A percentile compares a stretch with the other conserved stretches of the same genome.
phyloP scores from a whole-genome alignment of 78 protist genomes.

The Dictyostelium purpureum region DNA sequence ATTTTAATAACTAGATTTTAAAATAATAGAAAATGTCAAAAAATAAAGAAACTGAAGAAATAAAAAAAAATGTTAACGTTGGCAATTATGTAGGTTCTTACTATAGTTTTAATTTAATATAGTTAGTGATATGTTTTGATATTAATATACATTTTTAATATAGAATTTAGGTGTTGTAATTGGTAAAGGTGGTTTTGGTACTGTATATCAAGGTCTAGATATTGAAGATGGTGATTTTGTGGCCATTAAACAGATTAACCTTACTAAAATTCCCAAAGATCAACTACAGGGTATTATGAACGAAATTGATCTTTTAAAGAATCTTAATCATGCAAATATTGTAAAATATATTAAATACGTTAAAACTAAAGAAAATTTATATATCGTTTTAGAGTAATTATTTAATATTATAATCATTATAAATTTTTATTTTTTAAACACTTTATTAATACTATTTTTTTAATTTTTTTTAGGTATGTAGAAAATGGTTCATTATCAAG shows the following conservation, averaged over 20 bases:
- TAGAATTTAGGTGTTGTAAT: conserved; percentile 78
- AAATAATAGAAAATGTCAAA: conserved; percentile 10
- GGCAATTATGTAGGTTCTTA: conserved; percentile 30
- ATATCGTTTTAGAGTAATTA: conserved; percentile 93
- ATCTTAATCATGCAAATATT: conserved; percentile 89
- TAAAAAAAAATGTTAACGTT: conserved; percentile 22
- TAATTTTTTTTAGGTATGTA: conserved; percentile 60
- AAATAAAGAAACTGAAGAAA: conserved; percentile 11
- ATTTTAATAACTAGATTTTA: too few relatives aligned
- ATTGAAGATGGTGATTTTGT: conserved; percentile 83
- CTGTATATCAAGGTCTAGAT: conserved; percentile 84
- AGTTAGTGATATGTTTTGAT: not conserved
- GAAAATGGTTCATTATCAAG: conserved; percentile 95
- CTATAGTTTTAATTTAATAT: not conserved
- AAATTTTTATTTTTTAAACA: not conserved
- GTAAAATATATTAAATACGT: conserved; percentile 83
- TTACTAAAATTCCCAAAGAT: conserved; percentile 74
- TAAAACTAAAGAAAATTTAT: conserved; percentile 75
- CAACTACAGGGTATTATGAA: conserved; percentile 68
- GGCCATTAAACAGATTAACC: conserved; percentile 91
- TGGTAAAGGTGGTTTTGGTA: conserved; percentile 86
- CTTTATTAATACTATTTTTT: not conserved
- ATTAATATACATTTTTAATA: not conserved
- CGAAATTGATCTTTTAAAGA: conserved; percentile 90
- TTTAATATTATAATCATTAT: not conserved